phyloP scores from a whole-genome alignment of 805 yeast genomes.

The Kregervanrija fluxuum region DNA sequence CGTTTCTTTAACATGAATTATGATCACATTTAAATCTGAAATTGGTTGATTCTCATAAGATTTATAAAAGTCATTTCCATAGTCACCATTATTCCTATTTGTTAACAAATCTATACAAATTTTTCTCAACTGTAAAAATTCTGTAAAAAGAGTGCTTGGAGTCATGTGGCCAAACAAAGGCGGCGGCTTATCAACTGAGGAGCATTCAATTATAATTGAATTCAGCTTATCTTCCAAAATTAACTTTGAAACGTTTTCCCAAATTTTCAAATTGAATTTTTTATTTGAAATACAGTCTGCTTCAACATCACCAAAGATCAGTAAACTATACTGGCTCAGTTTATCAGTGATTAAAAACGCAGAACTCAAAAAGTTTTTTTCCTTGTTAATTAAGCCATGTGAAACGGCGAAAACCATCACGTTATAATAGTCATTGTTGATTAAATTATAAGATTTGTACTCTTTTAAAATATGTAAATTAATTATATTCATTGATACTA shows the following conservation, averaged over 20 bases:
- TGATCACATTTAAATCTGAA: slow-evolving; percentile 37
- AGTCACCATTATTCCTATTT: neutral
- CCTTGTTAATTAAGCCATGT: slow-evolving; percentile 24
- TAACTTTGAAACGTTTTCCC: slow-evolving; percentile 48
- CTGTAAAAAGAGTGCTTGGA: slow-evolving; percentile 55
- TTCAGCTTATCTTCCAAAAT: slow-evolving; percentile 35
- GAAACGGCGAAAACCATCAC: slow-evolving; percentile 35
- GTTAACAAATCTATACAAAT: slow-evolving; percentile 13
- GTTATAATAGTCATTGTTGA: slow-evolving; percentile 28
- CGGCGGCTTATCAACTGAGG: slow-evolving; percentile 42
- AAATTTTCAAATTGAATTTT: slow-evolving; percentile 36
- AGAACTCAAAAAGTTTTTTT: slow-evolving; percentile 37
- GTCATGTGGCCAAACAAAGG: slow-evolving; percentile 76
- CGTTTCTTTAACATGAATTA: slow-evolving; percentile 48
- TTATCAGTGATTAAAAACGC: slow-evolving; percentile 46
- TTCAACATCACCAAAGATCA: slow-evolving; percentile 83
- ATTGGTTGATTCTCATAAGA: slow-evolving; percentile 28
- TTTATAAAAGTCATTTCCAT: slow-evolving; percentile 10
- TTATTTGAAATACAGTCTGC: slow-evolving; percentile 45
- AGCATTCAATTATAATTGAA: slow-evolving; percentile 73
- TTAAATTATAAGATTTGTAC: neutral
- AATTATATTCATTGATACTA: slow-evolving; percentile 29
- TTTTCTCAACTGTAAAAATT: slow-evolving; percentile 33
- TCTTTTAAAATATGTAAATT: slow-evolving; percentile 17
- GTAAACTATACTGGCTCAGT: slow-evolving; percentile 29